Conservation (phyloP, 108 stramenopile species). For the Skeletonema menzelii region DNA sequence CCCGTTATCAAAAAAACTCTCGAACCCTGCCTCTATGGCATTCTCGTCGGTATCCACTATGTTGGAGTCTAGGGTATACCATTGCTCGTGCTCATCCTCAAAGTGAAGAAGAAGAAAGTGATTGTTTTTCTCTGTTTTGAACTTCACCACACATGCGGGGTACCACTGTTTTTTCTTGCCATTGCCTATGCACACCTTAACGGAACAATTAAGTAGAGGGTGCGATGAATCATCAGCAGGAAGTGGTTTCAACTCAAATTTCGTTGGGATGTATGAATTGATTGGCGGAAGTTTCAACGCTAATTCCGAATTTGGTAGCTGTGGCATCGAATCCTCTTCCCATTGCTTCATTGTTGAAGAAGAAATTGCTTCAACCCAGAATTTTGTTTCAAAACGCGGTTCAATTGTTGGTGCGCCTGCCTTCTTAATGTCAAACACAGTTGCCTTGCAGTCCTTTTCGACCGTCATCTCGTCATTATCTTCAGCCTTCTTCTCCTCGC, state of each 20-base stretch:
- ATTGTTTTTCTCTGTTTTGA: constrained; percentile 55
- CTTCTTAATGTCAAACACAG: constrained; percentile 8
- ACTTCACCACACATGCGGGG: constrained; percentile 68
- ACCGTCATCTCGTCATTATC: constrained; percentile 19
- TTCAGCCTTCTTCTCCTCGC: constrained; percentile 29
- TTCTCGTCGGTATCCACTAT: constrained; percentile 23
- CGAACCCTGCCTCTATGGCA: constrained; percentile 51
- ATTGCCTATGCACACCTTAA: constrained; percentile 74
- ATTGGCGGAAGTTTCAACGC: constrained; percentile 64
- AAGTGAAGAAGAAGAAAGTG: constrained; percentile 59
- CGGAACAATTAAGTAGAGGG: constrained; percentile 68
- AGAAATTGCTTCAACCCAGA: constrained; percentile 51
- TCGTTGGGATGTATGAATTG: constrained; percentile 76
- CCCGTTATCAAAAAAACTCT: constrained; percentile 75
- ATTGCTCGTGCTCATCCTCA: constrained; percentile 81
- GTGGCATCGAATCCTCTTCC: constrained; percentile 40
- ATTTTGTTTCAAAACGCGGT: constrained; percentile 66
- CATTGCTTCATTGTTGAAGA: constrained; percentile 46
- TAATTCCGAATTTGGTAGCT: constrained; percentile 56
- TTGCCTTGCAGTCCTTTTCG: background rate
- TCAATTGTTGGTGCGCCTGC: constrained; percentile 44
- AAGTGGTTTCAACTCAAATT: constrained; percentile 68
- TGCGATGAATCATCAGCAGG: constrained; percentile 75
- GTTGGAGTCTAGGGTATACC: constrained; percentile 64
- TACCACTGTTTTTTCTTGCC: constrained; percentile 81